These are phyloP conservation scores for Saccharomycopsis sp. DNA, from an alignment of 805 yeast species.

Conservation along the genomic window DNA sequence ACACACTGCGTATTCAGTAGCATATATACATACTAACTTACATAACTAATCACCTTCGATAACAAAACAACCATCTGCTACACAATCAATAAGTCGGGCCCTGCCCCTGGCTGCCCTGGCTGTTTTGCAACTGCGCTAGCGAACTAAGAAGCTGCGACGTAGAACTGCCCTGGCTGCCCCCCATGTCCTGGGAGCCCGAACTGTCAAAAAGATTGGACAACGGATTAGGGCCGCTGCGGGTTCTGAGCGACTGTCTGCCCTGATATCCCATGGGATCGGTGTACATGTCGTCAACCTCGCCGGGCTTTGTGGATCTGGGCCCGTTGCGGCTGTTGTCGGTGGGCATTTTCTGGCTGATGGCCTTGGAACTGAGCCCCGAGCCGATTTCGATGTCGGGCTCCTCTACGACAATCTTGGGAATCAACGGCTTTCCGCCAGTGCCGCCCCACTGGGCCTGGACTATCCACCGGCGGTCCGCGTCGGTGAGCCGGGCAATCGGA, in stretches of 20 bases:
- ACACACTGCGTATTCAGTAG: too few species aligned
- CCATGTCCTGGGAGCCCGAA: background rate
- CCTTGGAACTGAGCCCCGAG: constrained; percentile 83
- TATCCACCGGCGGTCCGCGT: constrained; percentile 90
- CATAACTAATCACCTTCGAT: too few species aligned
- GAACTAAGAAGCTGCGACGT: background rate
- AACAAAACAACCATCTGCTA: too few species aligned
- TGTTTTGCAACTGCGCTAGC: background rate
- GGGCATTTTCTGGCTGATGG: constrained; percentile 85
- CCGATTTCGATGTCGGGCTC: constrained; percentile 98
- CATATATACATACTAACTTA: too few species aligned
- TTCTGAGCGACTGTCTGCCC: background rate
- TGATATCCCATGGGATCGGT: constrained; percentile 20
- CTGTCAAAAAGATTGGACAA: background rate
- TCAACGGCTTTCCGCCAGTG: constrained; percentile 78
- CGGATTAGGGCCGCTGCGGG: background rate
- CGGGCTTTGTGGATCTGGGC: constrained; percentile 66
- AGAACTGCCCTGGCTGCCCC: background rate
- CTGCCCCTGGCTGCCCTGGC: background rate
- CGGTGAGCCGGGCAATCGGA: constrained; percentile 81
- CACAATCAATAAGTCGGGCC: too few species aligned
- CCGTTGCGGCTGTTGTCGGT: constrained; percentile 80
- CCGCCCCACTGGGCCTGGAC: constrained; percentile 94
- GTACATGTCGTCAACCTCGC: constrained; percentile 35
- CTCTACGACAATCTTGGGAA: constrained; percentile 74